A percentile compares a stretch with the other conserved stretches of the same genome.
phyloP scores from a whole-genome alignment of 169 alveolate species.

The Blepharisma undulans region DNA sequence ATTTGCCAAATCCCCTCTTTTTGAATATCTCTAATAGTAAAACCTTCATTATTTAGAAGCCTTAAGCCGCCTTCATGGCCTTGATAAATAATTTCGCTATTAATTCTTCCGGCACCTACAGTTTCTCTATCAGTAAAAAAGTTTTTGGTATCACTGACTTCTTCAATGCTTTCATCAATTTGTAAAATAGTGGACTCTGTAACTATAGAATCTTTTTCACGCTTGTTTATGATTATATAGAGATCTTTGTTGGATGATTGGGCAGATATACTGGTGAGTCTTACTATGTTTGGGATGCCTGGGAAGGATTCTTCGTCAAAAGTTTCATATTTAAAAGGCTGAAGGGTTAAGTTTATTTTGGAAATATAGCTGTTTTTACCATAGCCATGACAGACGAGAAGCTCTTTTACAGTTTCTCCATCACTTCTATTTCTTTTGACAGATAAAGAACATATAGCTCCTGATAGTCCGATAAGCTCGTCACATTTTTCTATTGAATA shows the following conservation, averaged over 20 bases:
- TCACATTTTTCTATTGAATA: background rate
- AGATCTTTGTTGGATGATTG: background rate
- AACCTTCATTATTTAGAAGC: background rate
- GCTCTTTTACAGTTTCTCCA: background rate
- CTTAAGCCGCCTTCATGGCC: slow-evolving; percentile 1
- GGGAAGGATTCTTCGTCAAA: slow-evolving; percentile 19
- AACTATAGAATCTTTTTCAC: background rate
- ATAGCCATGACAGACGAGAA: slow-evolving; percentile 20
- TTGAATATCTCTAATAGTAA: background rate
- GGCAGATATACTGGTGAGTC: background rate
- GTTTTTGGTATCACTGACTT: background rate
- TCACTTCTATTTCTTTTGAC: slow-evolving; percentile 1
- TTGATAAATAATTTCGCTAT: slow-evolving; percentile 2
- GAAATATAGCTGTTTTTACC: slow-evolving; percentile 12
- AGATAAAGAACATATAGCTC: background rate
- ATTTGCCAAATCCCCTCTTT: slow-evolving; percentile 5
- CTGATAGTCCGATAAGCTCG: slow-evolving; percentile 20
- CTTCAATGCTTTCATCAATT: slow-evolving; percentile 23
- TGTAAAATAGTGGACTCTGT: background rate
- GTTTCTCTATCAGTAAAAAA: background rate
- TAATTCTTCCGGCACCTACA: background rate
- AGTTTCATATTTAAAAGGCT: slow-evolving; percentile 1
- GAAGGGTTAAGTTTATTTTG: background rate
- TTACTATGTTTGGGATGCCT: background rate
- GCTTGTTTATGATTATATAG: slow-evolving; percentile 1